A percentile compares a stretch with the other conserved stretches of the same genome.
Conservation (phyloP, 441 rosid species). For the Erodium moschatum region DNA sequence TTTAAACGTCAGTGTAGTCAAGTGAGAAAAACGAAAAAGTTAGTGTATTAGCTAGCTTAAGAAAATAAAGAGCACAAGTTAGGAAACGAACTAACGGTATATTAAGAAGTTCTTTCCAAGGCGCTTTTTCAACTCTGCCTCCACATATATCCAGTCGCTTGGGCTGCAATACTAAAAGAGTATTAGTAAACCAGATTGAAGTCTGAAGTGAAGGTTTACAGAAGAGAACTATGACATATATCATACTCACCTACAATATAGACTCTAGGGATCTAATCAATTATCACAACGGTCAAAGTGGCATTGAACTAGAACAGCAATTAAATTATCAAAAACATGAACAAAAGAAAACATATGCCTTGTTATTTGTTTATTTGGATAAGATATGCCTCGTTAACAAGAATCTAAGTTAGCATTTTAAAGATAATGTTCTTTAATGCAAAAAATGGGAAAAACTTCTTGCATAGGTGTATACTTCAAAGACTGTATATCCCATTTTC, state of each 20-base stretch:
- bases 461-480: not conserved
- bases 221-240: constrained; percentile 13
- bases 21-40: no score
- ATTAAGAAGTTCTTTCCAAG: constrained; percentile 73
- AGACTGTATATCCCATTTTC: not conserved
- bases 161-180: constrained; percentile 49
- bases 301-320: not conserved
- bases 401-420: not conserved
- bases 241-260: not conserved
- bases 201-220: constrained; percentile 11
- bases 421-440: not conserved
- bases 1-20: no score
- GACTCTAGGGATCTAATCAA: not conserved
- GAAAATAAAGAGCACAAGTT: constrained; percentile 2
- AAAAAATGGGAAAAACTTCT: not conserved
- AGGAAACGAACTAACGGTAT: constrained; percentile 41
- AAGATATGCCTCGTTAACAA: not conserved
- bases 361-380: not conserved
- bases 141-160: constrained; percentile 80
- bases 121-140: constrained; percentile 79
- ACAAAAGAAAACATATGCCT: not conserved
- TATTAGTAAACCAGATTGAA: constrained; percentile 16
- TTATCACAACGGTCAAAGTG: not conserved
- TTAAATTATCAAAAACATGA: not conserved
- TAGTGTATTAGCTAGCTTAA: not conserved